Evolutionary conservation across 139 green algal genomes (phyloP).

Genomic region (Auxenochlorella pyrenoidosa): DNA sequence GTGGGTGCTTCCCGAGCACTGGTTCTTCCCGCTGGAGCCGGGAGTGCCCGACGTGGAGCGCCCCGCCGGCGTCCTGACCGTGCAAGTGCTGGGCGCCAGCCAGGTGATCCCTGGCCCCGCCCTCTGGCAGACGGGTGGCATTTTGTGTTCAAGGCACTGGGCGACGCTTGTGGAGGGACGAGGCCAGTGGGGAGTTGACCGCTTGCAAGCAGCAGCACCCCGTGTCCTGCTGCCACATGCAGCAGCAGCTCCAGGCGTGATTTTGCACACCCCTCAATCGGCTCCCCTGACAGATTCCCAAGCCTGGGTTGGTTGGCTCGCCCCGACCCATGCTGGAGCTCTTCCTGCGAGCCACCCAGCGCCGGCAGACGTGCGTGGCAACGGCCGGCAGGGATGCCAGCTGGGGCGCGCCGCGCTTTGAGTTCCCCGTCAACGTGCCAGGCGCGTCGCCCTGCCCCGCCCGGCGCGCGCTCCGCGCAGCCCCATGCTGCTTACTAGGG

Average conservation of each 20-base stretch:
- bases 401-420: neutral
- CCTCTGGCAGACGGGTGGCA: no score
- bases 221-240: no score
- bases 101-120: no score
- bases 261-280: no score
- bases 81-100: neutral
- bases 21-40: neutral
- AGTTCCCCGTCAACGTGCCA: conserved; percentile 5
- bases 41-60: neutral
- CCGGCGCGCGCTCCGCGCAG: no score
- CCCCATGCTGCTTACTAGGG: no score
- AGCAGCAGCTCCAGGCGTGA: no score
- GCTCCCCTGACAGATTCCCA: neutral
- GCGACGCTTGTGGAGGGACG: no score
- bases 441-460: neutral
- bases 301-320: neutral
- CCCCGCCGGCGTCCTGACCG: neutral
- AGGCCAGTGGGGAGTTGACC: no score
- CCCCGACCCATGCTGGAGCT: conserved; percentile 8
- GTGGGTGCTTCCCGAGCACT: conserved; percentile 9
- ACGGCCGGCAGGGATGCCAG: neutral
- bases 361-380: neutral
- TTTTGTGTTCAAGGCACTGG: no score
- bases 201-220: no score
- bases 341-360: conserved; percentile 12